phyloP scores from a whole-genome alignment of 2,329 filamentous ascomycete species.

The Pyricularia sp. region DNA sequence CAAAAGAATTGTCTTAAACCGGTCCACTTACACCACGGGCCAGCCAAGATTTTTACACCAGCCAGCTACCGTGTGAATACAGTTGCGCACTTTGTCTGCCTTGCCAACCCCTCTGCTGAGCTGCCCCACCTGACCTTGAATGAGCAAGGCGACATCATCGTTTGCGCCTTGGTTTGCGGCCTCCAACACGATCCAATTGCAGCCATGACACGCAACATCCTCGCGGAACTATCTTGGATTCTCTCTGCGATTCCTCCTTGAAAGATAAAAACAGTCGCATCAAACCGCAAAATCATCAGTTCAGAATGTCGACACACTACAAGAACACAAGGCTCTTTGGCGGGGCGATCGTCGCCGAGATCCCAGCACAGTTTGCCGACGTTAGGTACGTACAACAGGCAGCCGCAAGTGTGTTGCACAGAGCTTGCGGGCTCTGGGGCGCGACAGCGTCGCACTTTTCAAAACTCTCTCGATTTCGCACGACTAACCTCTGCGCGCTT shows the following conservation, averaged over 20 bases:
- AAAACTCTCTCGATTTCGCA: not conserved
- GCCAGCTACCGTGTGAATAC: not conserved
- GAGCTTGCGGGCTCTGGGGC: not conserved
- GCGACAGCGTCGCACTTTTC: not conserved
- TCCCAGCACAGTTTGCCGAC: constrained; percentile 61
- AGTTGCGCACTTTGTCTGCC: not conserved
- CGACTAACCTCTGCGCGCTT: not conserved
- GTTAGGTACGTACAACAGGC: constrained; percentile 48
- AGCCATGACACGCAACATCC: not conserved
- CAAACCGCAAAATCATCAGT: constrained; percentile 11
- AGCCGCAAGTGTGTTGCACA: not conserved
- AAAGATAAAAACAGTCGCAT: not conserved
- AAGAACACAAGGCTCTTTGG: constrained; percentile 56
- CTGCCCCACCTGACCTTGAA: not conserved
- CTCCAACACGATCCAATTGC: constrained; percentile 3
- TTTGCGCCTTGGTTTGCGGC: not conserved
- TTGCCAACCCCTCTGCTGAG: not conserved
- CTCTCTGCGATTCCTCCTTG: not conserved
- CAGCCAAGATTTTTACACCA: too few species aligned
- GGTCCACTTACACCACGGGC: not conserved
- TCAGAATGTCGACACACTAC: constrained; percentile 41
- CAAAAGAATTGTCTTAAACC: too few species aligned
- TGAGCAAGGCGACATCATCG: constrained; percentile 10
- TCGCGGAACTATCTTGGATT: not conserved
- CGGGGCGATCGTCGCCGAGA: constrained; percentile 59